These are phyloP conservation scores for Meredithiella fracta DNA, from an alignment of 2,329 filamentous ascomycete species.

Conservation along the genomic window DNA sequence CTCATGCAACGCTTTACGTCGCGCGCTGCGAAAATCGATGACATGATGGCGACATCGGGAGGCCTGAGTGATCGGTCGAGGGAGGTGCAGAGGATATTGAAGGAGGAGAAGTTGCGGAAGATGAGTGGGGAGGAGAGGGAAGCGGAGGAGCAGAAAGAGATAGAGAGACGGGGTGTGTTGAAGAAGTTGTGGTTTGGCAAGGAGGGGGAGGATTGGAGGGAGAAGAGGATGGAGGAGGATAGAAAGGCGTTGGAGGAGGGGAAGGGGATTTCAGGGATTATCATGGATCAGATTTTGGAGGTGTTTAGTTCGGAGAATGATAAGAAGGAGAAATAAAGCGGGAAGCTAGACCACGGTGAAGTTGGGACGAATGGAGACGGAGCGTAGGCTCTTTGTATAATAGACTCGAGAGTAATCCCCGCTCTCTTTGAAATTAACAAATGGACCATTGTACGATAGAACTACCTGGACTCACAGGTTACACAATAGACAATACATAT, in stretches of 20 bases:
- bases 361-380: not conserved
- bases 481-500: no score
- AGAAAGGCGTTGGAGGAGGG: conserved; percentile 37
- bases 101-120: conserved; percentile 27
- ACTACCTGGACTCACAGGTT: no score
- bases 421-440: no score
- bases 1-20: conserved; percentile 31
- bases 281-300: conserved; percentile 39
- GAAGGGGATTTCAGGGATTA: conserved; percentile 38
- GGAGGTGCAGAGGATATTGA: conserved; percentile 30
- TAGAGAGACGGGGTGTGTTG: conserved; percentile 21
- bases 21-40: conserved; percentile 26
- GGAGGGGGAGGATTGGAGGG: conserved; percentile 37
- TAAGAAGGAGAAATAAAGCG: not conserved
- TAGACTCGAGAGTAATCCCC: no score
- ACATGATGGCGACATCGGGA: conserved; percentile 20
- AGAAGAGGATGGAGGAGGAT: conserved; percentile 35
- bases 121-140: conserved; percentile 20
- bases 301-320: conserved; percentile 27
- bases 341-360: not conserved
- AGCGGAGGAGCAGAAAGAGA: conserved; percentile 20
- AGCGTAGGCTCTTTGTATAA: not conserved
- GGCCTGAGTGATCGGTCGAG: conserved; percentile 41
- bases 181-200: conserved; percentile 42
- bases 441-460: no score